Evolutionary conservation across 2,329 filamentous ascomycete species (phyloP), one percentile per base, ranked within the genome.

Genomic region (Curvularia spicifera): DNA sequence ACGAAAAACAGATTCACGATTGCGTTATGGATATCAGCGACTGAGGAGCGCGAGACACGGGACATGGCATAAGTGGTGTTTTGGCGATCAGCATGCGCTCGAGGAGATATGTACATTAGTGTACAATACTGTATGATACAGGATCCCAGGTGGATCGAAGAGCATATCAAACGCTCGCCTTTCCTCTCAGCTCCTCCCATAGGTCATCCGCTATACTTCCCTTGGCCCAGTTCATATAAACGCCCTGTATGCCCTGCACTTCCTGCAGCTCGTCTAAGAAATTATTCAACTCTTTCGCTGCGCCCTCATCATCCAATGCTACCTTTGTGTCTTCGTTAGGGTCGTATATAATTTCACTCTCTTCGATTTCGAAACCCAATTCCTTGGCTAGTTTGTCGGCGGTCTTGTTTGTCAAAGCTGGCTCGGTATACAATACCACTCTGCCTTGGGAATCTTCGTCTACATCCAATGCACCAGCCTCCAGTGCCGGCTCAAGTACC

Each of bases 321-420:
- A 91, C 85, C 73, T 85, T 86, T 0, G 90, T 93, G 61, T 97
- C 93, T 69, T 89, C 86, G 59, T 94, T 95, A 0, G 92, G 85
- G 58, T 89, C 86, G 89, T 91, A 97, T 43, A 97, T 84, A 51
- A 97, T 94, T 55, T 96, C 91, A 18, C 87, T 87, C 65, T 87
- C 89, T 54, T 89, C 80, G 45, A 96, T 85, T 57, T 89, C 85
- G 60, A 96, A 77, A 0, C 82, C 85, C 20, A 91, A 83, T 37
- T 83, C 81, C 63, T 85, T 82, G 4, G 85, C 82, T n/a, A 97
- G 73, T 12, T 82, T 80, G 60, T 90, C 83, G 2, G 87, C 87
- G 1, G 89, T 86, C 18, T 84, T 80, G 56, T 85, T 88, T 0
- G 88, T 90, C 60, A 85, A 82, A 9, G 81, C 84, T 0, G 90